These are phyloP conservation scores for Cicer bijugum DNA, from an alignment of 306 rosid species.

Conservation along the genomic window DNA sequence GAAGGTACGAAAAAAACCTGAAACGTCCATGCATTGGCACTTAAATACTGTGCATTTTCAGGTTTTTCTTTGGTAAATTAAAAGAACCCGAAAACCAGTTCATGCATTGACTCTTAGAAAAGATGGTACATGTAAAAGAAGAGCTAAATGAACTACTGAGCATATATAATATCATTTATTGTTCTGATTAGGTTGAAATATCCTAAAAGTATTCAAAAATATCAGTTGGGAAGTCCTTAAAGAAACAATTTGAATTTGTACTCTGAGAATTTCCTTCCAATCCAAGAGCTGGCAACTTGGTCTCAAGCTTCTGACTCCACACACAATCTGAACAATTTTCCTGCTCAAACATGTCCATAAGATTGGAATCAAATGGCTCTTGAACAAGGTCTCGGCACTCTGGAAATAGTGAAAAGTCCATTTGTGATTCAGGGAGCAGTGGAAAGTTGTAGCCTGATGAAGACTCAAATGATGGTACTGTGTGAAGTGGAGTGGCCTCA, in stretches of 20 bases:
- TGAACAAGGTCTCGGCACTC: constrained; percentile 37
- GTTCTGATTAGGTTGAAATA: constrained; percentile 48
- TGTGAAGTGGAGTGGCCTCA: constrained; percentile 46
- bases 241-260: constrained; percentile 41
- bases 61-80: constrained; percentile 23
- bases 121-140: constrained; percentile 20
- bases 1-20: not conserved
- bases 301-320: constrained; percentile 42
- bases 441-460: constrained; percentile 46
- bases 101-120: constrained; percentile 20
- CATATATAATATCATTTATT: constrained; percentile 1
- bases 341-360: constrained; percentile 42
- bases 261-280: constrained; percentile 40
- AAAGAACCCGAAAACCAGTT: constrained; percentile 22
- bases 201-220: constrained; percentile 58
- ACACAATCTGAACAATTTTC: constrained; percentile 35
- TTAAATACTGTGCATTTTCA: not conserved
- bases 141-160: constrained; percentile 13
- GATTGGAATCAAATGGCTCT: constrained; percentile 38
- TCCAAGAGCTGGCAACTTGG: constrained; percentile 44
- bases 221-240: constrained; percentile 57
- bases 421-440: constrained; percentile 45
- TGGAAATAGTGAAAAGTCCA: constrained; percentile 49
- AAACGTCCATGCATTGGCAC: not conserved
- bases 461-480: constrained; percentile 50